phyloP scores from a whole-genome alignment of 768 basidiomycete genomes.

The Trametopsis cervina region DNA sequence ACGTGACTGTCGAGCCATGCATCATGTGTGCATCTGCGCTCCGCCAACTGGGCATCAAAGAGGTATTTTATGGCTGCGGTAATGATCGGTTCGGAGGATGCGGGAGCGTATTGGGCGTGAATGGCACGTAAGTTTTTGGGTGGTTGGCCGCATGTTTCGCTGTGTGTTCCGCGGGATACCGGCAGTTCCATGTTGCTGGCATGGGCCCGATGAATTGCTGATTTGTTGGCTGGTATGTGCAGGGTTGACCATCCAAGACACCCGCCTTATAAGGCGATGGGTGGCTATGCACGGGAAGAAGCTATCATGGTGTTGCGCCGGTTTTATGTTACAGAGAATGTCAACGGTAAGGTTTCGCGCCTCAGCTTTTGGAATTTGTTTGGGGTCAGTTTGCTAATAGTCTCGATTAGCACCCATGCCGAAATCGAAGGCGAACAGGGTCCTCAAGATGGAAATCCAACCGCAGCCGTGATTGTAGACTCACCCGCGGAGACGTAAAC shows the following conservation, averaged over 20 bases:
- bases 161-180: background rate
- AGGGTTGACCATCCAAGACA: slow-evolving; percentile 72
- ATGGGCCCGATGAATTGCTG: no score
- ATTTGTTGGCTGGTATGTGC: background rate
- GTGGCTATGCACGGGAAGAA: slow-evolving; percentile 41
- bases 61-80: slow-evolving; percentile 88
- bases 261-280: slow-evolving; percentile 64
- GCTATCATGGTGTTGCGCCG: slow-evolving; percentile 54
- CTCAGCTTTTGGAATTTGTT: background rate
- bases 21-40: slow-evolving; percentile 98
- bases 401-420: slow-evolving; percentile 70
- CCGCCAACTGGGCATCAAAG: slow-evolving; percentile 84
- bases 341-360: slow-evolving; percentile 58
- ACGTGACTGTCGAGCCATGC: slow-evolving; percentile 98
- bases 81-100: slow-evolving; percentile 98
- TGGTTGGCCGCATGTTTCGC: background rate
- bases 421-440: slow-evolving; percentile 77
- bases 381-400: background rate
- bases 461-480: background rate
- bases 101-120: slow-evolving; percentile 89
- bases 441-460: slow-evolving; percentile 77
- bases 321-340: slow-evolving; percentile 84
- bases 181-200: no score
- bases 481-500: background rate
- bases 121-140: slow-evolving; percentile 47